These are phyloP conservation scores for Botryotinia convoluta DNA, from an alignment of 2,329 filamentous ascomycete genomes.

Conservation along the genomic window DNA sequence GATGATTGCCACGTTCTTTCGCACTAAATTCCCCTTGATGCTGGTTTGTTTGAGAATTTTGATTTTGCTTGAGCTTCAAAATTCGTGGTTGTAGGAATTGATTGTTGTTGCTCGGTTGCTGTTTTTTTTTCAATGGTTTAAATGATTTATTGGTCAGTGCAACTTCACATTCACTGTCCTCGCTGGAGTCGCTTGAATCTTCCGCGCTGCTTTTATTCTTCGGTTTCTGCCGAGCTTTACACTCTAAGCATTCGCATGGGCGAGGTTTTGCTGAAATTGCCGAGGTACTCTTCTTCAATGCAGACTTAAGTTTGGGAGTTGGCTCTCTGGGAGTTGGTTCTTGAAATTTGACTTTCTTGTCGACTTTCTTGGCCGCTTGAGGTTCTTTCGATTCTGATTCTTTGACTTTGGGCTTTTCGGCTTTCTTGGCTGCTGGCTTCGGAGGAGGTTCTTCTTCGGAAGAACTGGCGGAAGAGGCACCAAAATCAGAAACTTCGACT, in stretches of 20 bases:
- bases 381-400: not conserved
- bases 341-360: constrained; percentile 15
- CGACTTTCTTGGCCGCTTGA: not conserved
- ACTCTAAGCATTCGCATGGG: constrained; percentile 2
- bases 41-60: not conserved
- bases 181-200: constrained; percentile 13
- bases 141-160: not conserved
- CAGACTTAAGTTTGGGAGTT: constrained; percentile 13
- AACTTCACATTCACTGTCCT: not conserved
- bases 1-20: not conserved
- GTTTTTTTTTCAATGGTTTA: not conserved
- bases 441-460: not conserved
- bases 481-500: constrained; percentile 10
- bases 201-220: constrained; percentile 15
- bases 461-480: not conserved
- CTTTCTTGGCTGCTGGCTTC: not conserved
- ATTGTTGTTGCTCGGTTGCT: not conserved
- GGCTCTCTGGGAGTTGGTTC: not conserved
- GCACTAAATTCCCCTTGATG: not conserved
- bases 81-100: not conserved
- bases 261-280: not conserved
- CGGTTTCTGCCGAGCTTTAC: not conserved
- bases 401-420: not conserved
- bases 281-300: not conserved
- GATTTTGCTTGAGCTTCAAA: not conserved